Base-by-base conservation (phyloP, 345 rosid genomes). In the Gossypium australe region DNA sequence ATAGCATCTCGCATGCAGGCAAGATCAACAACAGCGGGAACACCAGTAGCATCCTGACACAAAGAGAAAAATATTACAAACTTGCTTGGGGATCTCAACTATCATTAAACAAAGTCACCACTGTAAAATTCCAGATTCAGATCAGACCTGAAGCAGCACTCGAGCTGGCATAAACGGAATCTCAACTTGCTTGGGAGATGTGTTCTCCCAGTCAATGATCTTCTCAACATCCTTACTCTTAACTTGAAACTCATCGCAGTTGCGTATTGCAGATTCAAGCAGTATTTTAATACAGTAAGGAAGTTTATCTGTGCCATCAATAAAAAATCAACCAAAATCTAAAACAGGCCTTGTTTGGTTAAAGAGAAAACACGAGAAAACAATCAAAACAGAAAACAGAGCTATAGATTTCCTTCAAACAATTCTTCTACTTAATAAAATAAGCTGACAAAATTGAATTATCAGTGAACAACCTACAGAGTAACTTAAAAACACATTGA, bases 1-100 rank as follows among this genome's bases (percentile, higher is more conserved):
- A 90, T 90, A 4, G 95, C 92, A 82, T 90, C 92, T 34, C 95
- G 86, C 95, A 90, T 90, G 78, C 95, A 88, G 24, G 95, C 95
- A 49, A 90, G 91, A 77, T 90, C 95, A 76, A 90, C 95, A 79
- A 90, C 92, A 80, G 95, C 95, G 66, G 95, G 95, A 48, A 90
- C 95, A 58, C 95, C 95, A 78, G 95, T 90, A 69, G 87, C 86
- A 81, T 90, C 92, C 95, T 90, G 81, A 67, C 29, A 57, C 18
- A 29, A 60, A 62, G 55, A 65, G 0, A 22, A 73, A 34, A 73
- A 34, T 22, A 57, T 57, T 57, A 11, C 22, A 57, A 57, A 48
- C 13, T 10, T 22, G 24, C 41, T 34, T 34, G 41, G 41, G 41
- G 5, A 34, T 34, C 41, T 34, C 7, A 34, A 34, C 41, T 2